Percentiles rank a stretch among this genome's conserved stretches.
These are phyloP conservation scores for Fusarium nodosum DNA, from an alignment of 2,329 filamentous ascomycete species.

Conservation along the genomic window DNA sequence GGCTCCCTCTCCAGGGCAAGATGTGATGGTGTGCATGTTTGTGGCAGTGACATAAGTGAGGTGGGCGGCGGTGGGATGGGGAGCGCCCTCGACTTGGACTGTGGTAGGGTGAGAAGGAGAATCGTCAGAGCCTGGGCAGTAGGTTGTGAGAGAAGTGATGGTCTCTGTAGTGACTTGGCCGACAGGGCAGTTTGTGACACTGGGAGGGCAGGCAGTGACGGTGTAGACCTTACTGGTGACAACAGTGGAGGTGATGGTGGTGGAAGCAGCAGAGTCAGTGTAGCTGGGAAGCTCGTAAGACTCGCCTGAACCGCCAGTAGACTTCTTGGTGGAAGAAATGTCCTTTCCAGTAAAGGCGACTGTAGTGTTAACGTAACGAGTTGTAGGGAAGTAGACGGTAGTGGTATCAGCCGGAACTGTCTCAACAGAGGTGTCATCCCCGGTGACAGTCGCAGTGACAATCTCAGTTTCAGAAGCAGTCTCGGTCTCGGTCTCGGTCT, in stretches of 20 bases:
- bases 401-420: constrained; percentile 19
- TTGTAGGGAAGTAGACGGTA: constrained; percentile 34
- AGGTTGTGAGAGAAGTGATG: constrained; percentile 53
- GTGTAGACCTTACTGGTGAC: constrained; percentile 51
- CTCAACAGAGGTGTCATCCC: constrained; percentile 7
- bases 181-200: constrained; percentile 49
- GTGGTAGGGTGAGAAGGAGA: constrained; percentile 2
- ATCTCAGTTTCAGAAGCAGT: not conserved
- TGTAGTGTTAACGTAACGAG: constrained; percentile 35
- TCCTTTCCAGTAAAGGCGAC: constrained; percentile 19
- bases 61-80: constrained; percentile 27
- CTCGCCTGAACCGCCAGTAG: constrained; percentile 8
- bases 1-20: constrained; percentile 64
- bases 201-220: constrained; percentile 52
- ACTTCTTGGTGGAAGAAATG: constrained; percentile 10
- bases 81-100: constrained; percentile 2
- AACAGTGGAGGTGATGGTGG: constrained; percentile 50
- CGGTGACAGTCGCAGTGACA: constrained; percentile 11
- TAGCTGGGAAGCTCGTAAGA: constrained; percentile 25
- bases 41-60: constrained; percentile 64
- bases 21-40: constrained; percentile 68
- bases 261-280: constrained; percentile 17
- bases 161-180: constrained; percentile 51
- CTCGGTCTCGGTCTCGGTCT: constrained; percentile 6
- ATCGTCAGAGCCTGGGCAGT: constrained; percentile 52